Conservation (phyloP, 1,284 basidiomycete genomes). For the Phylloboletellus chloephorus region DNA sequence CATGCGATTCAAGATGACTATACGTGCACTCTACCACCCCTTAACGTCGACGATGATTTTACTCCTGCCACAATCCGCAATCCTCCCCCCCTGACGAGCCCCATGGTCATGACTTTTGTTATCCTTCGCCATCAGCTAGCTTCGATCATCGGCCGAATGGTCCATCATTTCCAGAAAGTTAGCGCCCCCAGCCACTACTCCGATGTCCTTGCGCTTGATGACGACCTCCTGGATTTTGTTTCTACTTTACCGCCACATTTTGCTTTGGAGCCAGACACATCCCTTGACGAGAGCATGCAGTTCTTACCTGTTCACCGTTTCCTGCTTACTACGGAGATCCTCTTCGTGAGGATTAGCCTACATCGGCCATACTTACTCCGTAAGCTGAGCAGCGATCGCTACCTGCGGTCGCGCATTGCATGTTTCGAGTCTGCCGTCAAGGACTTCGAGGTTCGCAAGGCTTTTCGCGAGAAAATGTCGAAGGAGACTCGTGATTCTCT, state of each 20-base stretch:
- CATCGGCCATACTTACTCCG: constrained; percentile 77
- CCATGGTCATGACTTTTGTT: constrained; percentile 84
- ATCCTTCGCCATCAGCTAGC: constrained; percentile 83
- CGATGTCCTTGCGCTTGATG: constrained; percentile 80
- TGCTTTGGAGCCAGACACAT: constrained; percentile 71
- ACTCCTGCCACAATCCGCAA: constrained; percentile 39
- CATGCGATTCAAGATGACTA: constrained; percentile 85
- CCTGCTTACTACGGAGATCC: constrained; percentile 73
- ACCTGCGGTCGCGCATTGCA: constrained; percentile 64
- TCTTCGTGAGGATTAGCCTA: constrained; percentile 74
- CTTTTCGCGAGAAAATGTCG: constrained; percentile 55
- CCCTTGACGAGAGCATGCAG: constrained; percentile 59
- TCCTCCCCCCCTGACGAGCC: constrained; percentile 56
- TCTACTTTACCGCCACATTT: constrained; percentile 73
- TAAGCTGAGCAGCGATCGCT: constrained; percentile 68
- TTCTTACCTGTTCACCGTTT: constrained; percentile 74
- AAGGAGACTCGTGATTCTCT: constrained; percentile 62
- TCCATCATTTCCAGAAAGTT: constrained; percentile 93
- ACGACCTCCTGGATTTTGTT: constrained; percentile 79
- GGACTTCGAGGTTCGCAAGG: constrained; percentile 67
- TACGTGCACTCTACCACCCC: constrained; percentile 76
- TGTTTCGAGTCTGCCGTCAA: constrained; percentile 77
- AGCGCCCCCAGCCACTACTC: constrained; percentile 77
- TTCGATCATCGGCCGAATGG: constrained; percentile 84
- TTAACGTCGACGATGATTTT: constrained; percentile 75